Evolutionary conservation across 2,329 filamentous ascomycete species (phyloP).

Genomic region (Colletotrichum sidae): DNA sequence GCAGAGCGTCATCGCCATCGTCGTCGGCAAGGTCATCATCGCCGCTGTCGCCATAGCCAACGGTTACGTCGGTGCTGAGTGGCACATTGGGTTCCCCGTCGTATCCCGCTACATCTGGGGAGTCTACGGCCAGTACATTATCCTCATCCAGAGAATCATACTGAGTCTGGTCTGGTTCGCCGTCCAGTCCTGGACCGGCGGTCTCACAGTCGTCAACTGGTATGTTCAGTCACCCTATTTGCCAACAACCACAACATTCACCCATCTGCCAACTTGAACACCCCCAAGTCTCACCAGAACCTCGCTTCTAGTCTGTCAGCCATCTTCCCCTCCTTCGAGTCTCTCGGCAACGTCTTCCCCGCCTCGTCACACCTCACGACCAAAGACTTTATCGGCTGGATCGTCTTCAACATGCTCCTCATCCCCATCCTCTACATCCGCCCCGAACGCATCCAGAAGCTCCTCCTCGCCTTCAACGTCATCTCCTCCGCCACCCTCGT

Average conservation of each 20-base stretch:
- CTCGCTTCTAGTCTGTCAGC: constrained; percentile 40
- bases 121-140: constrained; percentile 51
- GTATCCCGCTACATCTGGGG: constrained; percentile 54
- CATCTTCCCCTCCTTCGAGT: constrained; percentile 43
- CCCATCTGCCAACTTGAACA: background rate
- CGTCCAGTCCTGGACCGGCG: constrained; percentile 47
- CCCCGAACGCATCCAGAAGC: constrained; percentile 52
- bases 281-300: background rate
- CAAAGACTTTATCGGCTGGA: constrained; percentile 45
- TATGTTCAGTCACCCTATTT: background rate
- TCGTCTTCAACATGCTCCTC: constrained; percentile 43
- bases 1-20: constrained; percentile 30
- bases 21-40: constrained; percentile 35
- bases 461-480: constrained; percentile 45
- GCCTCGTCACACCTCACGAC: constrained; percentile 41
- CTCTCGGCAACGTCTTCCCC: constrained; percentile 41
- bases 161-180: constrained; percentile 53
- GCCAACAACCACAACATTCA: too few relatives aligned
- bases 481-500: constrained; percentile 46
- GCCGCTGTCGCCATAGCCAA: constrained; percentile 28
- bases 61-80: constrained; percentile 38
- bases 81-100: constrained; percentile 58
- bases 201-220: constrained; percentile 39
- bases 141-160: constrained; percentile 52
- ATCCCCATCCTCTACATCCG: constrained; percentile 56